A percentile compares a stretch with the other conserved stretches of the same genome.
phyloP scores from a whole-genome alignment of 2,329 filamentous ascomycete species.

The Exserohilum rostratum region DNA sequence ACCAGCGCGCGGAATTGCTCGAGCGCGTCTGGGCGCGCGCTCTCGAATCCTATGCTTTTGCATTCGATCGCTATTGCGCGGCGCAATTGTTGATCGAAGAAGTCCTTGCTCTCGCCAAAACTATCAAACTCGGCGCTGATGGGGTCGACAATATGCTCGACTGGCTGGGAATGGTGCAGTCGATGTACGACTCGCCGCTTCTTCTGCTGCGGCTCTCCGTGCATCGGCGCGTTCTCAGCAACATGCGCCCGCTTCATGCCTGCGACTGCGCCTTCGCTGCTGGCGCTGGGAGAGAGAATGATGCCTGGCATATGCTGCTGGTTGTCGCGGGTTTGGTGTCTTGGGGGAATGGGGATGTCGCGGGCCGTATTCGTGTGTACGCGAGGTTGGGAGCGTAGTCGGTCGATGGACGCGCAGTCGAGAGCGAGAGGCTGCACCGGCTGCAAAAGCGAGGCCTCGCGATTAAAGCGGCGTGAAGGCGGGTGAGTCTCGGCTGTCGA shows the following conservation, averaged over 20 bases:
- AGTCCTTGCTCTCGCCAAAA: conserved; percentile 55
- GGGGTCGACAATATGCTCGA: conserved; percentile 40
- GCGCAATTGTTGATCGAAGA: conserved; percentile 61
- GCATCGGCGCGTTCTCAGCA: conserved; percentile 26
- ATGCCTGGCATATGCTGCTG: conserved; percentile 43
- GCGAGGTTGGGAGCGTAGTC: conserved; percentile 13
- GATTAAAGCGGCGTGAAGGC: conserved; percentile 11
- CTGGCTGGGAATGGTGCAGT: conserved; percentile 45
- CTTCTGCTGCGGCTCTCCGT: conserved; percentile 37
- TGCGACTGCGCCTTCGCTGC: conserved; percentile 38
- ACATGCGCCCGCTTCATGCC: conserved; percentile 44
- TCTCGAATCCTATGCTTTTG: conserved; percentile 60
- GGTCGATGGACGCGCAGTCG: conserved; percentile 18
- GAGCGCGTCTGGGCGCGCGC: conserved; percentile 61
- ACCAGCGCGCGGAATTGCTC: conserved; percentile 61
- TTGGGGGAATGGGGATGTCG: conserved; percentile 6
- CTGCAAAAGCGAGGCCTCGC: conserved; percentile 3
- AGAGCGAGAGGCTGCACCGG: conserved; percentile 13
- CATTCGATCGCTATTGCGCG: conserved; percentile 61
- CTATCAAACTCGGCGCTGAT: conserved; percentile 41
- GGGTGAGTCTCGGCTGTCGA: conserved; percentile 7
- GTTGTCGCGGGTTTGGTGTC: conserved; percentile 9
- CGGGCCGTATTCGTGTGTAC: conserved; percentile 2
- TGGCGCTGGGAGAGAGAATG: conserved; percentile 37
- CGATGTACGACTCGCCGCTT: conserved; percentile 44